These are phyloP conservation scores for Endocalyx cinctus DNA, from an alignment of 2,329 filamentous ascomycete species.

Conservation along the genomic window DNA sequence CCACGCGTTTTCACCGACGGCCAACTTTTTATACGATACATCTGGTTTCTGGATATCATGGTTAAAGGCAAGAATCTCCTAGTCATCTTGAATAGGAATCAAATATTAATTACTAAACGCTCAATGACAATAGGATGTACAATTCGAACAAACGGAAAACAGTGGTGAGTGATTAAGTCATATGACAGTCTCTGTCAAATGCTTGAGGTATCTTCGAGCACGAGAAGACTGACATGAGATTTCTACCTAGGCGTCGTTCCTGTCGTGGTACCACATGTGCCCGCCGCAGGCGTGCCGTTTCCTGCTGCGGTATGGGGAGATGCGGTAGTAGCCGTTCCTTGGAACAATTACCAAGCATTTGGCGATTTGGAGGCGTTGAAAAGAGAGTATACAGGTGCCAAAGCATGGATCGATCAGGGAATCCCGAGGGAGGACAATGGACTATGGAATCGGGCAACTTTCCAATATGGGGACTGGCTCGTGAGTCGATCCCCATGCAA, in stretches of 20 bases:
- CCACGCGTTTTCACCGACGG: slow-evolving; percentile 40
- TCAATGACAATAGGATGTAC: slow-evolving; percentile 31
- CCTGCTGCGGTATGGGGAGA: slow-evolving; percentile 40
- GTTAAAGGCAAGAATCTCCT: slow-evolving; percentile 28
- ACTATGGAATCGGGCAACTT: slow-evolving; percentile 34
- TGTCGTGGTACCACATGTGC: slow-evolving; percentile 24
- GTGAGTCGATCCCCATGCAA: too few relatives aligned
- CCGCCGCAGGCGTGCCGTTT: slow-evolving; percentile 13
- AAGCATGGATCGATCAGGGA: slow-evolving; percentile 34
- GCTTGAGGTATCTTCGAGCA: too few relatives aligned
- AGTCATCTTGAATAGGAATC: background rate
- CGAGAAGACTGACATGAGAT: too few relatives aligned
- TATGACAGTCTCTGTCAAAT: too few relatives aligned
- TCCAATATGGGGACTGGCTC: slow-evolving; percentile 45
- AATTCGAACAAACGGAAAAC: slow-evolving; percentile 24
- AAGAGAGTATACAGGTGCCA: slow-evolving; percentile 35
- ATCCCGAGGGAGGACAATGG: slow-evolving; percentile 28
- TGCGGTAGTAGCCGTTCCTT: slow-evolving; percentile 35
- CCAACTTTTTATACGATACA: slow-evolving; percentile 51
- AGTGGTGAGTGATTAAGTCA: slow-evolving; percentile 18
- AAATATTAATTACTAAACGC: background rate
- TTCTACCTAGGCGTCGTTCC: slow-evolving; percentile 24
- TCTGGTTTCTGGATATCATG: slow-evolving; percentile 45
- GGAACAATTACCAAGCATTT: slow-evolving; percentile 34
- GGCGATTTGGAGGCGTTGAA: slow-evolving; percentile 32